Evolutionary conservation across 2,329 filamentous ascomycete genomes (phyloP).

Genomic region (Nigrospora oryzae): DNA sequence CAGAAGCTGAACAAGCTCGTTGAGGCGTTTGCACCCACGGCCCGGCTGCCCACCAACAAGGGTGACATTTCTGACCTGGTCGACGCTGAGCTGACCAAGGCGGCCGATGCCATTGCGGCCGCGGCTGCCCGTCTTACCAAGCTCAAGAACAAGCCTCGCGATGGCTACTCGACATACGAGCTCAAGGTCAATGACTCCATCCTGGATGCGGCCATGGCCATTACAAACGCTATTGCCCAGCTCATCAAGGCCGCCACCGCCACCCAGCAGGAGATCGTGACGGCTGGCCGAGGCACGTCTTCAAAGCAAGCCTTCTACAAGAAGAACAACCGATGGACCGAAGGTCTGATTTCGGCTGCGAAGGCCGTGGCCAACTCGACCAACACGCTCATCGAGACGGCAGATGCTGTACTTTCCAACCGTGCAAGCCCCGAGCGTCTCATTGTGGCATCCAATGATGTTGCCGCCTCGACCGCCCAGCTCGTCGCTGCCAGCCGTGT

Average conservation of each 20-base stretch:
- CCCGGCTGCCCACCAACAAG: conserved; percentile 67
- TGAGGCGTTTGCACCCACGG: conserved; percentile 84
- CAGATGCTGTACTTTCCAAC: conserved; percentile 85
- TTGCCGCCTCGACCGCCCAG: conserved; percentile 92
- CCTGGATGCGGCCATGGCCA: conserved; percentile 82
- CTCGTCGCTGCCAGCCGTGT: conserved; percentile 91
- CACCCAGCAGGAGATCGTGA: conserved; percentile 93
- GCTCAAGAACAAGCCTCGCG: conserved; percentile 91
- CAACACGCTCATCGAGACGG: conserved; percentile 95
- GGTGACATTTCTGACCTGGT: conserved; percentile 91
- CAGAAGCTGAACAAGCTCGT: conserved; percentile 91
- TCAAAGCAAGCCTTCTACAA: conserved; percentile 96
- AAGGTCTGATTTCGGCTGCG: conserved; percentile 91
- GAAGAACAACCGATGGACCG: conserved; percentile 99
- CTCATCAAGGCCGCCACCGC: conserved; percentile 91
- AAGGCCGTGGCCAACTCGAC: conserved; percentile 93
- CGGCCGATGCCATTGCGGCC: conserved; percentile 89
- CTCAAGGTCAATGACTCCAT: conserved; percentile 94
- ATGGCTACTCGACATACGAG: conserved; percentile 93
- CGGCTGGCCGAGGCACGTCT: conserved; percentile 79
- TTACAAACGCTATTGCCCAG: conserved; percentile 87
- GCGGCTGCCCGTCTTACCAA: conserved; percentile 84
- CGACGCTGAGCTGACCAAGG: conserved; percentile 84
- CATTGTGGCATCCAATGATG: conserved; percentile 95
- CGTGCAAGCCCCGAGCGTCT: conserved; percentile 94